Base-by-base conservation (phyloP, 352 stramenopile genomes). In the Pythium aquatile region DNA sequence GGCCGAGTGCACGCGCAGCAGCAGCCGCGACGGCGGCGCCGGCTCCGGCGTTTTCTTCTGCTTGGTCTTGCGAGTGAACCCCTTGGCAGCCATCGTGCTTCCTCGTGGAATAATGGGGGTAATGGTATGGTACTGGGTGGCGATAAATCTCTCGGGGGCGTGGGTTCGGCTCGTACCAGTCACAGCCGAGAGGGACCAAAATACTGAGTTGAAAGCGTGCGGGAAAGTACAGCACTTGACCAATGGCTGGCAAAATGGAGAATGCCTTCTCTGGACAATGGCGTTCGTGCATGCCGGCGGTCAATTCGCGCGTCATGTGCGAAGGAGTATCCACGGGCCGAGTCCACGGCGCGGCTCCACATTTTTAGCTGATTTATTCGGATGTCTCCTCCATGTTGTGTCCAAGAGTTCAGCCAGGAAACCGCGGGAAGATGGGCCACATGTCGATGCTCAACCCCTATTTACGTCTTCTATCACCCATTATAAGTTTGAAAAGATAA, bases 1-100 rank as follows among this genome's bases (percentile, higher is more conserved):
- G 35, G 73, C 81, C 61, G 76, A 83, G 69, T 85, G 68, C 20
- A 90, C 75, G 37, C 78, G 78, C 46, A 90, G 56, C 53, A 87
- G 64, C 30, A 90, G 66, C 55, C 60, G 49, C 46, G 37, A n/a
- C 9, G 67, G 71, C 44, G 63, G 51, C 55, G 42, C 11, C 42
- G 44, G 17, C 14, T 39, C 33, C n/a, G 35, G 20, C 55, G 42
- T 47, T 0, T 14, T 24, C 35, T 58, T 65, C 13, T 9, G 20
- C 42, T 55, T 55, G 42, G 16, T n/a, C 33, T 30, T 48, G 33
- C 17, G 3, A 0, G 37, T 5, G 9, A 10, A 10, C 17, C 7
- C 37, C 10, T 42, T 42, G 37, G 37, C 37, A 42, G 37, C 37
- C 37, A 42, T 42, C 37, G 11, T 42, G 37, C 37, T 9, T 42